Percentiles rank a stretch among this genome's conserved stretches.
Evolutionary conservation across 2,329 filamentous ascomycete genomes (phyloP).

Genomic region (Ascosphaera apis): DNA sequence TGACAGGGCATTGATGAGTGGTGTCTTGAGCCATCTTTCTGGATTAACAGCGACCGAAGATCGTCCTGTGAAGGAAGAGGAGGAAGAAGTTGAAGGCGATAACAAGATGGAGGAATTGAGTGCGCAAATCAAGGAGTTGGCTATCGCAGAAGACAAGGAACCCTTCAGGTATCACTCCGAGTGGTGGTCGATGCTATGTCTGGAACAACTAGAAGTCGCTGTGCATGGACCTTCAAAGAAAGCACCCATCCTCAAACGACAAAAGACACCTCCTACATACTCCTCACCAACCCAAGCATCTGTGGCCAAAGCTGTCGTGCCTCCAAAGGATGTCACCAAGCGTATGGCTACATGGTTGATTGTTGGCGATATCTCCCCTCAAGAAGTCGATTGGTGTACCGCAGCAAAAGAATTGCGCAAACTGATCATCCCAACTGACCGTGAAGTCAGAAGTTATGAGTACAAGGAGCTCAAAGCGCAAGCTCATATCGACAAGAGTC

Average conservation of each 20-base stretch:
- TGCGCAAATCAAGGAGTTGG: slow-evolving; percentile 12
- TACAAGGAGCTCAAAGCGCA: slow-evolving; percentile 58
- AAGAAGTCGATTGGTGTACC: slow-evolving; percentile 63
- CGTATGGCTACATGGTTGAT: slow-evolving; percentile 20
- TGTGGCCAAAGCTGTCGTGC: slow-evolving; percentile 51
- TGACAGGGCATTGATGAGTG: slow-evolving; percentile 69
- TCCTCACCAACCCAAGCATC: slow-evolving; percentile 76
- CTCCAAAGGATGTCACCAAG: slow-evolving; percentile 25
- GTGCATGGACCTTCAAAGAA: slow-evolving; percentile 28
- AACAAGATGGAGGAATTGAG: too few species aligned
- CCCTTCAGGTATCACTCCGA: slow-evolving; percentile 35
- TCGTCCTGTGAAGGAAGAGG: too few species aligned
- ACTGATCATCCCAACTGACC: slow-evolving; percentile 51
- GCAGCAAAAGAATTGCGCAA: slow-evolving; percentile 68
- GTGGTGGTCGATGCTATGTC: slow-evolving; percentile 46
- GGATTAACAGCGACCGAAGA: slow-evolving; percentile 40
- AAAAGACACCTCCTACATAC: slow-evolving; percentile 44
- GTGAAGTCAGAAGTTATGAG: slow-evolving; percentile 53
- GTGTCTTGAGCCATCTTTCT: slow-evolving; percentile 71
- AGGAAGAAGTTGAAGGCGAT: too few species aligned
- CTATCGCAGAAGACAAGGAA: slow-evolving; percentile 7
- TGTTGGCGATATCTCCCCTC: slow-evolving; percentile 42
- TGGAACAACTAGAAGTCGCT: slow-evolving; percentile 46
- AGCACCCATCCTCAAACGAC: slow-evolving; percentile 31
- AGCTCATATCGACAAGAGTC: slow-evolving; percentile 28